phyloP scores from a whole-genome alignment of 1,284 basidiomycete genomes.

The Rhizopogon parksii region DNA sequence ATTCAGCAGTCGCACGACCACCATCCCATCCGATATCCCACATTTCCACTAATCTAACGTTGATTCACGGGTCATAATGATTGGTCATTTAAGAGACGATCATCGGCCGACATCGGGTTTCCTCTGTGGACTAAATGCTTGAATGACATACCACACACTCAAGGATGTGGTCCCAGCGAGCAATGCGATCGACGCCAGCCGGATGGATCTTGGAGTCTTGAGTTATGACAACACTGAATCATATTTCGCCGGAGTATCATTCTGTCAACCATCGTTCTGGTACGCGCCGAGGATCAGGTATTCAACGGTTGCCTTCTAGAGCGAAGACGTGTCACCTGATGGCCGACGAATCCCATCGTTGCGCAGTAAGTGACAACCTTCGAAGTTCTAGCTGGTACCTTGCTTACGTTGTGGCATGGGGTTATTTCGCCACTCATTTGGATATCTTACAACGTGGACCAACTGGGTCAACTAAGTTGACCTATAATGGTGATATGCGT shows the following conservation, averaged over 20 bases:
- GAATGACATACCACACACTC: slow-evolving; percentile 69
- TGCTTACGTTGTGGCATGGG: neutral
- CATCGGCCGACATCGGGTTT: neutral
- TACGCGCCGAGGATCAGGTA: neutral
- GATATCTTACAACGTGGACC: neutral
- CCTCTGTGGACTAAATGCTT: neutral
- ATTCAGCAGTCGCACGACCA: neutral
- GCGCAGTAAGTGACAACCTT: neutral
- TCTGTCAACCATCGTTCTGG: neutral
- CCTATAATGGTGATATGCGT: neutral
- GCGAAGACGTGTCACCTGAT: neutral
- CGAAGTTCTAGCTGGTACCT: neutral
- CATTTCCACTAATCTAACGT: neutral
- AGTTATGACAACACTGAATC: neutral
- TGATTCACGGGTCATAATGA: neutral
- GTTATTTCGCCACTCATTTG: neutral
- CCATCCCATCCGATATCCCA: neutral
- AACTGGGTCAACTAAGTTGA: too few relatives aligned
- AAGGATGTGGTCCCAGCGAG: slow-evolving; percentile 88
- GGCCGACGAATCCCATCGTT: neutral
- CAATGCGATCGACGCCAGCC: slow-evolving; percentile 64
- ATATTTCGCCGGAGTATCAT: neutral
- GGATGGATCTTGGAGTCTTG: neutral
- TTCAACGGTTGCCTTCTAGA: neutral
- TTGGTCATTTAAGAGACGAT: neutral